Base-by-base conservation (phyloP, 352 stramenopile species). In the Phytophthora vignae region DNA sequence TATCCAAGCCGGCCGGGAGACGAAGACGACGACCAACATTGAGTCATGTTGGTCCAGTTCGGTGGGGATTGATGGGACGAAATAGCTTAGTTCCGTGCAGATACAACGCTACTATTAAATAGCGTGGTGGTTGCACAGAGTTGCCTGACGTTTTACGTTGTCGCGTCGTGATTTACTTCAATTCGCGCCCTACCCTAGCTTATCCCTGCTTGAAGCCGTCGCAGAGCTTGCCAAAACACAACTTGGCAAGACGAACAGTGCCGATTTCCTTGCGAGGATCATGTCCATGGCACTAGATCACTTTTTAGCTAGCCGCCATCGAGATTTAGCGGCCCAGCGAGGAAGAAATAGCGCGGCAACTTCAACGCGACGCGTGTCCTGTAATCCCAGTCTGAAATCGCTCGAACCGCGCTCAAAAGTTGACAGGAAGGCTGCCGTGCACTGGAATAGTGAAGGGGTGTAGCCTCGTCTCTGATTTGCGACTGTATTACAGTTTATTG, bases 91-190 rank as follows among this genome's bases (percentile, higher is more conserved):
- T n/a, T n/a, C n/a, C n/a, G n/a, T n/a, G n/a, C n/a, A n/a, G n/a
- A n/a, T n/a, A n/a, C n/a, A n/a, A n/a, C n/a, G n/a, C n/a, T n/a
- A n/a, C n/a, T n/a, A n/a, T n/a, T n/a, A n/a, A n/a, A n/a, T n/a
- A n/a, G n/a, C n/a, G n/a, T 14, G 60, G 22, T 61, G 27, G 61
- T 61, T 61, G 1, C 12, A 15, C 2, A 19, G 8, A 42, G 12
- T 67, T 53, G n/a, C 8, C 46, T 14, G 0, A 5, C n/a, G 25
- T 67, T 31, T 67, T 67, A 67, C 60, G 3, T 67, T 49, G 36
- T 21, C 4, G 7, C 21, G 5, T 55, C 52, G 38, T 53, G 36
- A 40, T 55, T 64, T 64, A 29, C 25, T 29, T 64, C 40, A 64
- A 55, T 42, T 55, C 11, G 1, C 0, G 6, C 57, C 25, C 27